Percentiles rank a stretch among this genome's conserved stretches.
These are phyloP conservation scores for Fusarium sp. DNA, from an alignment of 2,329 filamentous ascomycete species.

Conservation along the genomic window DNA sequence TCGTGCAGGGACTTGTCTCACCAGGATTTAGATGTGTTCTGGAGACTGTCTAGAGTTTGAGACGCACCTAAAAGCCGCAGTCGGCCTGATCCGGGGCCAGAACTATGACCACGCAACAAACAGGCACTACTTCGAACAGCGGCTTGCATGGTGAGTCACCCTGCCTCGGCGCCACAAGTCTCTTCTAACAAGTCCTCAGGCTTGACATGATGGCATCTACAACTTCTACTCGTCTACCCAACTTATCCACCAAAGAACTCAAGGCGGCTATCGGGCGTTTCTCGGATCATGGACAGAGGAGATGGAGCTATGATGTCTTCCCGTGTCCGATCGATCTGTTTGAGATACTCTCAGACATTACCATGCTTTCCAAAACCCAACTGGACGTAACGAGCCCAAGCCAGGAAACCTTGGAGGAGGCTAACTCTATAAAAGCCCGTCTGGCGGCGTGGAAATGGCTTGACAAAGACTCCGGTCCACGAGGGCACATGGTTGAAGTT, in stretches of 20 bases:
- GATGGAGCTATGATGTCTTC: constrained; percentile 25
- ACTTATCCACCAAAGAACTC: neutral
- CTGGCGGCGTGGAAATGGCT: neutral
- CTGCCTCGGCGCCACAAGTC: fast-evolving
- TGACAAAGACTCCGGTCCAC: neutral
- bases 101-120: neutral
- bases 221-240: neutral
- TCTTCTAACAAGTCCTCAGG: neutral
- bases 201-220: constrained; percentile 25
- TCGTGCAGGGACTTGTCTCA: neutral
- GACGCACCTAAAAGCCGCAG: constrained; percentile 14
- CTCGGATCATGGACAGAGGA: neutral
- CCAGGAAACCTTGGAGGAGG: neutral
- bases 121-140: constrained; percentile 18
- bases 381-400: too few relatives aligned
- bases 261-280: neutral
- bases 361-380: neutral
- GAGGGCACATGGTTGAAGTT: constrained; percentile 13
- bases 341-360: constrained; percentile 9
- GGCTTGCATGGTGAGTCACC: constrained; percentile 1
- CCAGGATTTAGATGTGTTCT: constrained; percentile 16
- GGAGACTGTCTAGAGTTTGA: constrained; percentile 19
- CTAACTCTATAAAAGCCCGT: neutral
- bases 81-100: neutral
- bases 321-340: constrained; percentile 19